These are phyloP conservation scores for Wickerhamomyces bovis DNA, from an alignment of 805 yeast species.

Conservation along the genomic window DNA sequence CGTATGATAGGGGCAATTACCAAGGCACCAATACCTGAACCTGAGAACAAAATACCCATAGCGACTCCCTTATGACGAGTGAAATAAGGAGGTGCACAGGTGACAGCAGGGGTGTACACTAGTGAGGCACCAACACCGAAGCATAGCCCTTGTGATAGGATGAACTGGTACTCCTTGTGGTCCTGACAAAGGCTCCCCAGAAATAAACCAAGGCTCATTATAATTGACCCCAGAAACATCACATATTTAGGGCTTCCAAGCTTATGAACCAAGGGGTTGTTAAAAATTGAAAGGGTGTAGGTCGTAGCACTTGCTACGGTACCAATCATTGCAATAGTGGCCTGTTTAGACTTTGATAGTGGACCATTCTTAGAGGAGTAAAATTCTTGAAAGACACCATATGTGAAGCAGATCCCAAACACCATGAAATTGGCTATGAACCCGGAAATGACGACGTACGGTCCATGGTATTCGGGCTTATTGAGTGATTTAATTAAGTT, in stretches of 20 bases:
- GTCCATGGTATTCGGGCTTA: neutral
- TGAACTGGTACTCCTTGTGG: conserved; percentile 22
- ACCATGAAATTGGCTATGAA: conserved; percentile 27
- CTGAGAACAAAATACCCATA: conserved; percentile 30
- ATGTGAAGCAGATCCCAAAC: conserved; percentile 32
- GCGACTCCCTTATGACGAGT: conserved; percentile 29
- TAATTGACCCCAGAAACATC: conserved; percentile 25
- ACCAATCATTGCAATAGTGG: conserved; percentile 30
- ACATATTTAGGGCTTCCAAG: conserved; percentile 17
- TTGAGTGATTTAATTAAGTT: neutral
- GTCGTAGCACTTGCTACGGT: conserved; percentile 28
- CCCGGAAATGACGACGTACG: conserved; percentile 14
- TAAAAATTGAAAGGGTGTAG: conserved; percentile 26
- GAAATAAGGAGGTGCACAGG: conserved; percentile 29
- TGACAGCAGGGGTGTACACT: conserved; percentile 30
- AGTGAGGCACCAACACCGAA: conserved; percentile 30
- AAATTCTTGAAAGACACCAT: conserved; percentile 33
- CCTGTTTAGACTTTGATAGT: conserved; percentile 17
- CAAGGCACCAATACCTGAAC: conserved; percentile 33
- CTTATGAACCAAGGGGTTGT: conserved; percentile 18
- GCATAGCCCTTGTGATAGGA: conserved; percentile 29
- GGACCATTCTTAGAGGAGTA: conserved; percentile 29
- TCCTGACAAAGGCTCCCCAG: conserved; percentile 23
- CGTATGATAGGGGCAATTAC: conserved; percentile 27
- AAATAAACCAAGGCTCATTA: conserved; percentile 26